phyloP scores from a whole-genome alignment of 1,139 yeast genomes.

The Pichia sp. region DNA sequence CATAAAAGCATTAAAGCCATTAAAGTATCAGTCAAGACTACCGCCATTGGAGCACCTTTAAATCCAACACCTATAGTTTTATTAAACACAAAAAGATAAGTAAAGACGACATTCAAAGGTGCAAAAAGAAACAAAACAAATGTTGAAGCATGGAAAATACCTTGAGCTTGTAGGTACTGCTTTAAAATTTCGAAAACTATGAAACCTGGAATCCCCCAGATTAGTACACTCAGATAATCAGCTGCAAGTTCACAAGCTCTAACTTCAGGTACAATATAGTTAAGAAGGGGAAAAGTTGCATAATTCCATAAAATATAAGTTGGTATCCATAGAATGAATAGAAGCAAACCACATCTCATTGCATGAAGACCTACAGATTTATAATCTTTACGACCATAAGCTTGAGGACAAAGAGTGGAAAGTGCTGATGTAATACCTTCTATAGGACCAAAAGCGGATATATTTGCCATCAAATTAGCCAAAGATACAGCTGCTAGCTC shows the following conservation, averaged over 20 bases:
- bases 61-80: conserved; percentile 53
- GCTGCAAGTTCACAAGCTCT: conserved; percentile 50
- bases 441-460: conserved; percentile 65
- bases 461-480: conserved; percentile 70
- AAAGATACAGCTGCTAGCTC: conserved; percentile 70
- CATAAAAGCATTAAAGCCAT: conserved; percentile 46
- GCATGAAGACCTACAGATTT: conserved; percentile 59
- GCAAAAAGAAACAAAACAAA: conserved; percentile 62
- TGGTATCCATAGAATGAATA: conserved; percentile 50
- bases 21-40: conserved; percentile 60
- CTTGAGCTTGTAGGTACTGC: conserved; percentile 69
- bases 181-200: conserved; percentile 66
- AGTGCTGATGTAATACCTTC: conserved; percentile 71
- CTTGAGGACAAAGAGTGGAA: conserved; percentile 73
- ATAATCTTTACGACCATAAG: conserved; percentile 60
- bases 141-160: conserved; percentile 73
- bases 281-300: conserved; percentile 41
- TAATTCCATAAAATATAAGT: conserved; percentile 51
- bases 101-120: conserved; percentile 58
- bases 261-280: conserved; percentile 41
- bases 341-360: conserved; percentile 54
- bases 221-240: conserved; percentile 43
- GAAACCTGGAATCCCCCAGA: conserved; percentile 65
- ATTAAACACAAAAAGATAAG: conserved; percentile 62
- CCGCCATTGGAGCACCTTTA: conserved; percentile 69